A percentile compares a stretch with the other conserved stretches of the same genome.
phyloP scores from a whole-genome alignment of 768 basidiomycete species.

The Pleurotus giganteus region DNA sequence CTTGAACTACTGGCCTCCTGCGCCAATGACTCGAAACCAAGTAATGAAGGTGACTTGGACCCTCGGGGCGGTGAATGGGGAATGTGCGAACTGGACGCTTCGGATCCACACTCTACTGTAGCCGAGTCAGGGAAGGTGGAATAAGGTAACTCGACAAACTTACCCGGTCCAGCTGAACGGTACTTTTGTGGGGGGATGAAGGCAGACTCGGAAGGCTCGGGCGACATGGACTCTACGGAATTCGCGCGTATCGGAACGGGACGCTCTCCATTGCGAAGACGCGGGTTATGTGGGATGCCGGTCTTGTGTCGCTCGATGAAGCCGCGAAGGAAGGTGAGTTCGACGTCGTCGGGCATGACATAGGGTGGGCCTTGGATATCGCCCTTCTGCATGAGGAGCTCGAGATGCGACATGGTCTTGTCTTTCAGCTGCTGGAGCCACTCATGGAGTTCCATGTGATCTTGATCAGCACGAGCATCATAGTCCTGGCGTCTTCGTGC shows the following conservation, averaged over 20 bases:
- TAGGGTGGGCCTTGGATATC: constrained; percentile 85
- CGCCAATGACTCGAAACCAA: constrained; percentile 49
- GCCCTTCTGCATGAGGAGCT: constrained; percentile 84
- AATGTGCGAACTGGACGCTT: constrained; percentile 33
- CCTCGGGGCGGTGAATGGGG: constrained; percentile 36
- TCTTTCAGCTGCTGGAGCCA: constrained; percentile 88
- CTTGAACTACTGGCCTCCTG: constrained; percentile 62
- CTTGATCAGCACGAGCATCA: constrained; percentile 81
- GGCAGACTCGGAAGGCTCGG: constrained; percentile 46
- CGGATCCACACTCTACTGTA: constrained; percentile 31
- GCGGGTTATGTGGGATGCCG: constrained; percentile 78
- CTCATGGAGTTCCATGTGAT: constrained; percentile 87
- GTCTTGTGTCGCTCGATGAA: constrained; percentile 78
- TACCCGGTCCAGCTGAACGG: constrained; percentile 6
- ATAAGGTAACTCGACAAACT: background rate
- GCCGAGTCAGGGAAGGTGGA: constrained; percentile 7
- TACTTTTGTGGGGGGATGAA: constrained; percentile 31
- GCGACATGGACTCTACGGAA: constrained; percentile 45
- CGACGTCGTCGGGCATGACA: constrained; percentile 75
- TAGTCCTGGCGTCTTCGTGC: constrained; percentile 81
- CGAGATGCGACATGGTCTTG: constrained; percentile 86
- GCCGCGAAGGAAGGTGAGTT: constrained; percentile 75
- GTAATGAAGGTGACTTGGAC: constrained; percentile 50
- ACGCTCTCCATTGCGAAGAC: constrained; percentile 56
- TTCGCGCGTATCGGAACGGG: constrained; percentile 40